Evolutionary conservation across 371 early-diverging fungal species (phyloP), one percentile per base, ranked within the genome.

Genomic region (Mucor piriformis): DNA sequence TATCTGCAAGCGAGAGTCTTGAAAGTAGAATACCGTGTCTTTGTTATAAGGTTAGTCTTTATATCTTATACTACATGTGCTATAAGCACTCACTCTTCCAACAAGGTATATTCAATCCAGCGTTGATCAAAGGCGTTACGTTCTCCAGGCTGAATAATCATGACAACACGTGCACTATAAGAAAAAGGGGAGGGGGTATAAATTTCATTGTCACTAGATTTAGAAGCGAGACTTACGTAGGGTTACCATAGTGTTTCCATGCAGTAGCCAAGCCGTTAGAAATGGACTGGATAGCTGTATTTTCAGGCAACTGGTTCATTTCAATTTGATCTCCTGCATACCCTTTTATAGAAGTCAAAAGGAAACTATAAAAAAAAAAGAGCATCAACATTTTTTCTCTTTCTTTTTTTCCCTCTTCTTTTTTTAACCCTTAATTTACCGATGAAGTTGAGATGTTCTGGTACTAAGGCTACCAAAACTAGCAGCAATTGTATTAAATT

Each of bases 91-190:
- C 85, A 92, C 91, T 73, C 79, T 44, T 91, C 82, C 55, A 90
- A 82, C n/a, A 98, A 79, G 16, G 69, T 66, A 59, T 90, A 89
- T 61, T 96, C 97, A 50, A 97, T 88, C 85, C 86, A 90, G 35
- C 95, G 88, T 70, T 98, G 99, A 71, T 98, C 99, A 72, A 91
- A 95, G 10, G 85, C 85, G 65, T 98, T 98, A 35, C 95, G 83
- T 72, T 98, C 99, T n/a, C 82, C 85, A 13, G 95, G 92, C 66
- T 96, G 97, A 13, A 92, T 88, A 35, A 98, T 85, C 89, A 97
- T 92, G 51, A 92, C 70, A 0, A 94, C 90, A 46, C 88, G 81
- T 2, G 97, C 92, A 38, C 94, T 94, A 72, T 27, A 21, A 55
- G 48, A 32, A 50, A 32, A 35, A 56, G 15, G 12, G 29, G 29